Base-by-base conservation (phyloP, 2,329 filamentous ascomycete genomes). In the Thielaviopsis musarum region DNA sequence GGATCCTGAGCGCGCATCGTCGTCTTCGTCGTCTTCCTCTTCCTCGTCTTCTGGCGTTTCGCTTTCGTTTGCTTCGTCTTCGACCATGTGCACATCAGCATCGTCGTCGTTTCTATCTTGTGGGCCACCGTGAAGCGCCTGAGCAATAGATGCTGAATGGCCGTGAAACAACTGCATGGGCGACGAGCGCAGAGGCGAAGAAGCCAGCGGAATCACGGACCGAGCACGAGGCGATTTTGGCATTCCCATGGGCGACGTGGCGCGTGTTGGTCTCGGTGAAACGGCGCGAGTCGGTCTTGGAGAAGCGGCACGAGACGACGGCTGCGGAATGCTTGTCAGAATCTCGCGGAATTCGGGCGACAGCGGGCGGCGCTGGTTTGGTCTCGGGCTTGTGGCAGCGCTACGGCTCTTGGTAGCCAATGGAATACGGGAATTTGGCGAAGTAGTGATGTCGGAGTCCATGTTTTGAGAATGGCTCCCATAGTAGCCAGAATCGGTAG, bases 401-500 rank as follows among this genome's bases (percentile, higher is more conserved):
- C 57, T 56, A 5, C 38, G 51, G 15, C 41, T 54, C 53, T 54
- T 38, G n/a, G 34, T n/a, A 1, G 45, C 34, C 13, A 54, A 30
- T n/a, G 48, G 56, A 12, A 54, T 7, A 22, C 53, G 52, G n/a
- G 54, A 52, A 30, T 48, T 52, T 7, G 60, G 53, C 2, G 60
- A 61, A 9, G 55, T 59, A 3, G 53, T 49, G 9, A 45, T 12
- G 6, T 51, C 26, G 3, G 17, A 6, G 1, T 45, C 56, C 28
- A 45, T 28, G 26, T 61, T 54, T 52, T 62, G 60, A n/a, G 53
- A 59, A 65, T 84, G 81, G 65, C 83, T 85, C 54, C 83, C 85
- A 71, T 87, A 82, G 66, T 88, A 88, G 28, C 85, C 85, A 38
- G 85, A 88, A 65, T 88, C 85, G 1, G 54, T 60, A 28, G 41